Base-by-base conservation (phyloP, 2,329 filamentous ascomycete species). In the Sphaceloma murrayae region DNA sequence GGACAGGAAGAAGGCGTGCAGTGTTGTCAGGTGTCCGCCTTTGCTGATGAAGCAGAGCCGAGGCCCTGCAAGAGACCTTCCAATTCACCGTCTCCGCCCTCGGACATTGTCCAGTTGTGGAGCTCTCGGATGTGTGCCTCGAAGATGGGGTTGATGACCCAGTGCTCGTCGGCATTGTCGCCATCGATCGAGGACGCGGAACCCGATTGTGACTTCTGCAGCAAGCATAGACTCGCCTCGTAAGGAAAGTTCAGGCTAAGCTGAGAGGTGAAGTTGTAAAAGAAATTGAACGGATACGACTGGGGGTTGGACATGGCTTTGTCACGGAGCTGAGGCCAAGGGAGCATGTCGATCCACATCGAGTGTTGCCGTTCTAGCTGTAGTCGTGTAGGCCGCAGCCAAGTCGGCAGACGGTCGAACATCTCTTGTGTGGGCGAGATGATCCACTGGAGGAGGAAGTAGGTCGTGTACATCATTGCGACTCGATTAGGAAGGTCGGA, bases 171-270 rank as follows among this genome's bases (percentile, higher is more conserved):
- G 4, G 43, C 10, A 42, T 49, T 40, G 26, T 47, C 48, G 17
- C 29, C 58, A 52, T 14, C 14, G 55, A 56, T 1, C 54, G 53
- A 26, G 52, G 51, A 40, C 14, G 26, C 13, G 11, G 36, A 22
- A 27, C 19, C 26, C 13, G 36, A 40, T 6, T 26, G 27, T 42
- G 22, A 24, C 36, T 17, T 56, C 57, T 13, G 47, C 4, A 73
- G 64, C 18, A 94, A 67, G 26, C 79, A 77, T 53, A 87, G 80
- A 0, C 75, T 77, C 1, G 78, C 72, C 46, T 85, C 80, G 56
- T 93, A 89, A 0, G 82, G 82, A 87, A 87, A 95, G 53, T 88
- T 91, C 11, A 94, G 62, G 18, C 73, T 78, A 17, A 94, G 57
- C 0, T 80, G 87, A 1, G 73, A 76, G 1, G 84, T 91, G 60